A percentile compares a stretch with the other conserved stretches of the same genome.
phyloP scores from a whole-genome alignment of 192 early-diverging fungal genomes.

The Spizellomyces punctatus region DNA sequence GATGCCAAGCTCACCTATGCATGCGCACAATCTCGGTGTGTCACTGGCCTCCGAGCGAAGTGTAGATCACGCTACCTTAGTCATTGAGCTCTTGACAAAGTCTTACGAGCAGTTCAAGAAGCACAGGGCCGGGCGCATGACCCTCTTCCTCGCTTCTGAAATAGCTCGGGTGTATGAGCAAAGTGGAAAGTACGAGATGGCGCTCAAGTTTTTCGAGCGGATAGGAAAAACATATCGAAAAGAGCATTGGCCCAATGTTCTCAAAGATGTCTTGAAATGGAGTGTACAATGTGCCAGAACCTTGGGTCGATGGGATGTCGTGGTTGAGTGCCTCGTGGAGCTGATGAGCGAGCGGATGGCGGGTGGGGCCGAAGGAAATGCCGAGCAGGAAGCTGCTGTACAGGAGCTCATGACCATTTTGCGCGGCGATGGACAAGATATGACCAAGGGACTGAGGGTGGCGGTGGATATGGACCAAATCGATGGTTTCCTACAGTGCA shows the following conservation, averaged over 20 bases:
- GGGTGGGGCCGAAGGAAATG: slow-evolving; percentile 7
- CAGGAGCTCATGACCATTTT: slow-evolving; percentile 33
- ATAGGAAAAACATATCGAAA: slow-evolving; percentile 89
- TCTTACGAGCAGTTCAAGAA: slow-evolving; percentile 89
- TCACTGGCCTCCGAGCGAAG: slow-evolving; percentile 6
- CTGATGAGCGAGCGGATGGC: slow-evolving; percentile 53
- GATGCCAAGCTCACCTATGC: not conserved
- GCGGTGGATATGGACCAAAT: slow-evolving; percentile 65
- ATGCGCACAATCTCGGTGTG: not conserved
- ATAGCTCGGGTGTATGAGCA: slow-evolving; percentile 83
- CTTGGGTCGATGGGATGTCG: slow-evolving; percentile 59
- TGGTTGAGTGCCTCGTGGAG: slow-evolving; percentile 74
- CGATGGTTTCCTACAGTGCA: slow-evolving; percentile 57
- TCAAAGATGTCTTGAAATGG: slow-evolving; percentile 67
- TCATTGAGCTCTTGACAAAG: slow-evolving; percentile 86
- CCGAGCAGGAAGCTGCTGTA: slow-evolving; percentile 21
- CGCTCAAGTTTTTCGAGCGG: slow-evolving; percentile 85
- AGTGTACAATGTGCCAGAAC: slow-evolving; percentile 73
- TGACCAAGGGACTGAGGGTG: slow-evolving; percentile 25
- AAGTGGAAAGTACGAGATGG: slow-evolving; percentile 81
- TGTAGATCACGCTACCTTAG: slow-evolving; percentile 59
- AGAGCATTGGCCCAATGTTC: slow-evolving; percentile 74
- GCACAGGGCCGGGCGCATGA: slow-evolving; percentile 73
- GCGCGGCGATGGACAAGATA: slow-evolving; percentile 25
- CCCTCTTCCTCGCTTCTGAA: slow-evolving; percentile 80